phyloP scores from a whole-genome alignment of 495 filamentous ascomycete species.

The Jackrogersella minutella region DNA sequence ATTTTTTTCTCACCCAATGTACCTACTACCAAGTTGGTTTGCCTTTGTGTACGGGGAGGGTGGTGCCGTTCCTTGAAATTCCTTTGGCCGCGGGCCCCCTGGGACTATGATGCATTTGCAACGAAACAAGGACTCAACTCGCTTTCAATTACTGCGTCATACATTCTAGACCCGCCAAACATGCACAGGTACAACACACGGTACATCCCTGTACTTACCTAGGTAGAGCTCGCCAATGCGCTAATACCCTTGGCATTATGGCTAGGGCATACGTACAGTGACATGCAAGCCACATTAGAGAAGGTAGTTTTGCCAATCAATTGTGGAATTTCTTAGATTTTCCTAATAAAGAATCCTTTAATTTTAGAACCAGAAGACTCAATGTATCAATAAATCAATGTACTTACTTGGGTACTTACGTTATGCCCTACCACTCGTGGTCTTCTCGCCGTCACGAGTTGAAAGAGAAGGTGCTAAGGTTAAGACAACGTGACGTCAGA shows the following conservation, averaged over 20 bases:
- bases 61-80: slow-evolving; percentile 36
- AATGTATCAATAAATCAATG: neutral
- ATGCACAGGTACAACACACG: neutral
- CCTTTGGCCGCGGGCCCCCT: slow-evolving; percentile 19
- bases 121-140: slow-evolving; percentile 39
- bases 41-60: slow-evolving; percentile 31
- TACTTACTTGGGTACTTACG: neutral
- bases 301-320: neutral
- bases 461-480: neutral
- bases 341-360: neutral
- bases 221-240: too few relatives aligned
- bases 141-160: slow-evolving; percentile 35
- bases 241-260: neutral
- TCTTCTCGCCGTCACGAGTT: slow-evolving; percentile 16
- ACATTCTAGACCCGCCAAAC: slow-evolving; percentile 27
- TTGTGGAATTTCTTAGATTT: neutral
- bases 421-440: slow-evolving; percentile 15
- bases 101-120: slow-evolving; percentile 39
- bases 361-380: neutral
- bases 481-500: slow-evolving; percentile 31
- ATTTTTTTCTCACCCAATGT: neutral
- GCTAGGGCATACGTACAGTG: neutral
- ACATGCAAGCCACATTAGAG: too few relatives aligned
- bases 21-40: slow-evolving; percentile 8
- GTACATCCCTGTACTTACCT: neutral